Base-by-base conservation (phyloP, 805 yeast species). In the Teunomyces cretensis region DNA sequence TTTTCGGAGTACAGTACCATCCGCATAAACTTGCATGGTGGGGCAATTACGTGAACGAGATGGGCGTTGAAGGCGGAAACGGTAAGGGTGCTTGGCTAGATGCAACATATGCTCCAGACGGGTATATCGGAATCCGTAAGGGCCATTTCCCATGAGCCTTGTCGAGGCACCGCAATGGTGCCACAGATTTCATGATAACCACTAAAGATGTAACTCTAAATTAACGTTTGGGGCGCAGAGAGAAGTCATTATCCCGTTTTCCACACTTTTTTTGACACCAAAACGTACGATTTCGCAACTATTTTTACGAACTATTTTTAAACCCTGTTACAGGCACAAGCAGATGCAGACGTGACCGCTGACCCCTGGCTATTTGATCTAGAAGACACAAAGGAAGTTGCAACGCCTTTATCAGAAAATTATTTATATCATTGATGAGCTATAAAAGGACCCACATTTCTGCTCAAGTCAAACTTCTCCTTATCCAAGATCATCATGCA, bases 91-190 rank as follows among this genome's bases (percentile, higher is more conserved):
- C 67, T 9, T 66, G 71, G 69, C 53, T 61, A 15, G 48, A 58
- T 41, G 65, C 61, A 2, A 49, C 9, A 2, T 17, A 30, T n/a
- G 42, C 48, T 2, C 62, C 64, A 2, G 68, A 56, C 38, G 70
- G 67, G 5, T 64, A 63, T 44, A 53, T 64, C 42, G 68, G 70
- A 1, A 48, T 64, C 9, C 44, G 71, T 37, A 51, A 62, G 38
- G 63, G 60, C 6, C 49, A 57, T 5, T 65, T 50, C 13, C 22
- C 36, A 17, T 8, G 16, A 33, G 16, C n/a, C 17, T 9, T 33
- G 36, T 7, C 22, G 36, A 22, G 12, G 22, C 26, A 33, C 6
- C 12, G 6, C 36, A 12, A n/a, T n/a, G n/a, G n/a, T 15, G 13
- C 19, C 7, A 9, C 36, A 11, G 8, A 9, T 11, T 17, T 15